Evolutionary conservation across 1,284 basidiomycete species (phyloP).

Genomic region (Polyporus tsugae): DNA sequence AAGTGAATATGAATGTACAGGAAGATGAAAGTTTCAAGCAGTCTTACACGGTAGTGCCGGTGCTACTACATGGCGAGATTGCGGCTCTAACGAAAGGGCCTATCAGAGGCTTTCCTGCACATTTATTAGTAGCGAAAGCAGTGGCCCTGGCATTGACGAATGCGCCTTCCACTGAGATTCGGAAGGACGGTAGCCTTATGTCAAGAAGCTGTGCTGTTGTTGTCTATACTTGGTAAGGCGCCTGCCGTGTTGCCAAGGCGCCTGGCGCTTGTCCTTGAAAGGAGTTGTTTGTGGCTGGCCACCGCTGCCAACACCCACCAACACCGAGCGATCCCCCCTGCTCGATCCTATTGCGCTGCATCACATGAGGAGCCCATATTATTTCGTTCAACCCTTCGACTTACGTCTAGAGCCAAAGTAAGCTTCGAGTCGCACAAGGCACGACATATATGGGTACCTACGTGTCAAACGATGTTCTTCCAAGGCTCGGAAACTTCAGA

Average conservation of each 20-base stretch:
- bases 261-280: not conserved
- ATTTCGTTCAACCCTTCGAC: not conserved
- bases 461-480: not conserved
- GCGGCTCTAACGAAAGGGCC: not conserved
- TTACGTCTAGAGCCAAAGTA: not conserved
- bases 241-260: not conserved
- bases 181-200: not conserved
- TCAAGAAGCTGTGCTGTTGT: slow-evolving; percentile 4
- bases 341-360: no score
- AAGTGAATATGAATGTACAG: no score
- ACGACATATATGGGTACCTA: not conserved
- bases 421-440: not conserved
- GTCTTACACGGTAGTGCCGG: not conserved
- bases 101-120: not conserved
- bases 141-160: not conserved
- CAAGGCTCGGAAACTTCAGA: not conserved
- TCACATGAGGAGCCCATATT: not conserved
- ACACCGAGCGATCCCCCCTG: not conserved
- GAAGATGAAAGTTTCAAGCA: not conserved
- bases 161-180: not conserved
- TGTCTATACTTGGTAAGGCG: slow-evolving; percentile 2
- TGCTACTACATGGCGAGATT: not conserved
- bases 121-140: not conserved
- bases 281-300: not conserved
- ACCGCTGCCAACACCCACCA: not conserved